phyloP scores from a whole-genome alignment of 495 filamentous ascomycete genomes.

The Astrothelium subdiscretum region DNA sequence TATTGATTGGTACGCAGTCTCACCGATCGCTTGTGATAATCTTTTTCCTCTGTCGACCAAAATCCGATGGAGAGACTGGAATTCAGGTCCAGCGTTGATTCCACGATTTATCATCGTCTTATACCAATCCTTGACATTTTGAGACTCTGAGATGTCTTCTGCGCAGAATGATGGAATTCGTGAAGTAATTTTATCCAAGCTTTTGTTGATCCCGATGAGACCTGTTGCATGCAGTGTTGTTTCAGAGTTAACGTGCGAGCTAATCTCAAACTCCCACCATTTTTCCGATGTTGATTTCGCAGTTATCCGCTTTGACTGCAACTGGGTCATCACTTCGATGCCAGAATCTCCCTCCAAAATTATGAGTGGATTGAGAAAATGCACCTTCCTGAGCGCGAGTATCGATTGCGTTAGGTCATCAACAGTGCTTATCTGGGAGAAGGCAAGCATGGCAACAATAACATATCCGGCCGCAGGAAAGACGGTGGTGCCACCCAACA shows the following conservation, averaged over 20 bases:
- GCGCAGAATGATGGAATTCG: not conserved
- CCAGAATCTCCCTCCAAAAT: not conserved
- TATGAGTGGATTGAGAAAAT: not conserved
- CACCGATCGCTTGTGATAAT: too few species aligned
- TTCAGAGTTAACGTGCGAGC: not conserved
- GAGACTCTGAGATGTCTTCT: too few species aligned
- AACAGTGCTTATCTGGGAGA: conserved; percentile 17
- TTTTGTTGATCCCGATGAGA: not conserved
- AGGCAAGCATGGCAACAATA: too few species aligned
- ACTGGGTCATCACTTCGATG: not conserved
- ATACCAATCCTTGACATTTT: too few species aligned
- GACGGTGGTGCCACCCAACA: conserved; percentile 26
- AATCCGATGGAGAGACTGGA: too few species aligned
- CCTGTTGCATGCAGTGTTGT: not conserved
- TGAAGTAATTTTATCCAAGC: not conserved
- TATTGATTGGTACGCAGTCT: too few species aligned
- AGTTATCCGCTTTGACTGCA: not conserved
- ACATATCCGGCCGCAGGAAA: conserved; percentile 35
- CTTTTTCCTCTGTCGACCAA: too few species aligned
- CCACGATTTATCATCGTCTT: too few species aligned
- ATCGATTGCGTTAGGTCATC: not conserved
- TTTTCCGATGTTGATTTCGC: not conserved
- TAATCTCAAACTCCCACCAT: not conserved
- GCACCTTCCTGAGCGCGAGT: not conserved
- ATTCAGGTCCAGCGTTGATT: too few species aligned